Evolutionary conservation across 768 basidiomycete species (phyloP).

Genomic region (Psilocybe subaeruginosa): DNA sequence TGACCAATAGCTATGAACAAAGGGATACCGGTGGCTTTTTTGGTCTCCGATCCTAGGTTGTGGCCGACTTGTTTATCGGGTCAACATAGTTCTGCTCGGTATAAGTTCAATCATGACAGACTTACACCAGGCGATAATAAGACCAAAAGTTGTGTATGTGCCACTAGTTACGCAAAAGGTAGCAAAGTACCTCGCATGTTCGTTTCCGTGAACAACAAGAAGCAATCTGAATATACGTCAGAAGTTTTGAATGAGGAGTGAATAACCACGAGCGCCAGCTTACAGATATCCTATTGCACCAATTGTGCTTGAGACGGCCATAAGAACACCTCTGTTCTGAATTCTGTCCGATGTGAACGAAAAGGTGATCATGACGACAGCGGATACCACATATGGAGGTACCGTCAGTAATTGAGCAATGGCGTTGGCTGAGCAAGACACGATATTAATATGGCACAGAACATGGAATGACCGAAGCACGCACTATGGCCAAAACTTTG

Average conservation of each 20-base stretch:
- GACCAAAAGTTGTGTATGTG: constrained; percentile 76
- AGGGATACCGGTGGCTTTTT: constrained; percentile 75
- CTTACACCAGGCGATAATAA: constrained; percentile 80
- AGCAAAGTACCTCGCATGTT: constrained; percentile 72
- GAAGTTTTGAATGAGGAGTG: neutral
- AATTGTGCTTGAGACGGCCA: constrained; percentile 45
- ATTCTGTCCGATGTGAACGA: constrained; percentile 69
- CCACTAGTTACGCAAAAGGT: constrained; percentile 78
- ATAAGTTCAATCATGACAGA: neutral
- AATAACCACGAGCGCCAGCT: constrained; percentile 19
- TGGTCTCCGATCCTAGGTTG: constrained; percentile 78
- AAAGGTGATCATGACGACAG: constrained; percentile 60
- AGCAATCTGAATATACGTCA: constrained; percentile 45
- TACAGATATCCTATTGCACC: constrained; percentile 69
- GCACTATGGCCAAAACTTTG: constrained; percentile 71
- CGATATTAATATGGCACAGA: neutral
- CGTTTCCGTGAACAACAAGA: constrained; percentile 52
- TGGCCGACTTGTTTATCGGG: constrained; percentile 52
- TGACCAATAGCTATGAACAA: constrained; percentile 84
- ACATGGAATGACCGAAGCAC: constrained; percentile 24
- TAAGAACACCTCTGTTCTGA: constrained; percentile 59
- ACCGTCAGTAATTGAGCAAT: constrained; percentile 76
- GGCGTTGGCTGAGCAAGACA: constrained; percentile 50
- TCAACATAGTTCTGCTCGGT: neutral
- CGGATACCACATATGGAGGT: constrained; percentile 77